Conservation (phyloP, 78 protist species). For the Dictyostelium citrinum region DNA sequence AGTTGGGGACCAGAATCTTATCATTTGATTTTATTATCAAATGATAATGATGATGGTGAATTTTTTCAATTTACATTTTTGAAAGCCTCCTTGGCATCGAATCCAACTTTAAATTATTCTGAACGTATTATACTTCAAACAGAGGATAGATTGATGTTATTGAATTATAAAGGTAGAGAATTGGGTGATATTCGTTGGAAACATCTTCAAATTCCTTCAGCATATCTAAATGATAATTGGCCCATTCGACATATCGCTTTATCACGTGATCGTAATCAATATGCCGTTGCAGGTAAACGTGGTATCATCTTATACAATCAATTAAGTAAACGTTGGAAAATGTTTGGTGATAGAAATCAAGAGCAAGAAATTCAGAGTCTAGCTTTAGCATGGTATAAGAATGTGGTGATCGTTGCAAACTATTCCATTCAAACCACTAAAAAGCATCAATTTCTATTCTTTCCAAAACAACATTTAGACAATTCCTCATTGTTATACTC, state of each 20-base stretch:
- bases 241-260: slow-evolving; percentile 71
- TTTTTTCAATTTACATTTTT: slow-evolving; percentile 74
- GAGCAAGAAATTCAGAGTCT: slow-evolving; percentile 60
- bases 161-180: slow-evolving; percentile 73
- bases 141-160: slow-evolving; percentile 67
- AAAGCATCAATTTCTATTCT: slow-evolving; percentile 46
- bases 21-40: slow-evolving; percentile 61
- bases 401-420: slow-evolving; percentile 26
- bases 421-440: background rate
- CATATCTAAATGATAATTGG: slow-evolving; percentile 79
- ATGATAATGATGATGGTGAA: slow-evolving; percentile 65
- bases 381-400: slow-evolving; percentile 73
- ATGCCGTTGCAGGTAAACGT: slow-evolving; percentile 73
- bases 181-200: slow-evolving; percentile 81
- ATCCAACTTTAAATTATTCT: slow-evolving; percentile 67
- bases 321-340: slow-evolving; percentile 76
- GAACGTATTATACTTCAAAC: slow-evolving; percentile 76
- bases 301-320: slow-evolving; percentile 77
- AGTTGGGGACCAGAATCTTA: slow-evolving; percentile 81
- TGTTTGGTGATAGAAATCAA: slow-evolving; percentile 84
- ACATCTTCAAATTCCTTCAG: slow-evolving; percentile 74
- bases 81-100: slow-evolving; percentile 50
- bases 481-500: background rate
- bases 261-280: slow-evolving; percentile 56
- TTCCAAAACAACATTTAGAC: slow-evolving; percentile 66